phyloP scores from a whole-genome alignment of 768 basidiomycete genomes.

The Cantharellus anzutake region DNA sequence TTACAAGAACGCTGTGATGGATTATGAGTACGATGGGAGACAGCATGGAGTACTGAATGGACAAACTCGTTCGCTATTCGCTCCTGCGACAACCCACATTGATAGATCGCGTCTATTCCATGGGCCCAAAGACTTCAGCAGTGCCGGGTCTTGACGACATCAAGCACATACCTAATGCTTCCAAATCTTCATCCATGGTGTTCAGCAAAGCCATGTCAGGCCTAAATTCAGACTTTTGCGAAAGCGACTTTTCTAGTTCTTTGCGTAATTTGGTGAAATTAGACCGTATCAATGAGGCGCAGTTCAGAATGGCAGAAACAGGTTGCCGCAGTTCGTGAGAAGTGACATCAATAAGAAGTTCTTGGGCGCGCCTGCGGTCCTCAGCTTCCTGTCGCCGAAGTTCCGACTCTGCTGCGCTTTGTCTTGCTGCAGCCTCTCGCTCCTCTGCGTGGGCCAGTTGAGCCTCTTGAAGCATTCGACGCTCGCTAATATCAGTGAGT shows the following conservation, averaged over 20 bases:
- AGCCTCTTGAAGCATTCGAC: conserved; percentile 11
- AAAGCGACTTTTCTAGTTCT: conserved; percentile 7
- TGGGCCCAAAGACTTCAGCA: conserved; percentile 10
- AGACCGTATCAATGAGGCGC: conserved; percentile 17
- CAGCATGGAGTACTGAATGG: not conserved
- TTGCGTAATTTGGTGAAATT: conserved; percentile 16
- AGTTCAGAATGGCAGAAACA: conserved; percentile 17
- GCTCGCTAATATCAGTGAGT: conserved; percentile 13
- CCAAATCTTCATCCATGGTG: conserved; percentile 15
- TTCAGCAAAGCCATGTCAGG: conserved; percentile 7
- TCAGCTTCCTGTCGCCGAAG: conserved; percentile 13
- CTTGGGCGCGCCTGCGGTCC: conserved; percentile 18
- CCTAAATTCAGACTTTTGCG: conserved; percentile 1
- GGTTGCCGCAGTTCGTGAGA: conserved; percentile 17
- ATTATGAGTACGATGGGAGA: not conserved
- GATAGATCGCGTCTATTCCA: conserved; percentile 20
- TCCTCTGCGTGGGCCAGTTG: conserved; percentile 17
- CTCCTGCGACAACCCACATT: conserved; percentile 20
- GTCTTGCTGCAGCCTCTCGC: conserved; percentile 15
- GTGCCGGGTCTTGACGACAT: not conserved
- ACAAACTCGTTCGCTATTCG: conserved; percentile 22
- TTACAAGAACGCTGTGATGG: not conserved
- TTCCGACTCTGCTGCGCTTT: conserved; percentile 15
- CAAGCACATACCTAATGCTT: conserved; percentile 2
- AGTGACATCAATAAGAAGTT: conserved; percentile 23